phyloP scores from a whole-genome alignment of 768 basidiomycete genomes.

The Mycena chlorophos region DNA sequence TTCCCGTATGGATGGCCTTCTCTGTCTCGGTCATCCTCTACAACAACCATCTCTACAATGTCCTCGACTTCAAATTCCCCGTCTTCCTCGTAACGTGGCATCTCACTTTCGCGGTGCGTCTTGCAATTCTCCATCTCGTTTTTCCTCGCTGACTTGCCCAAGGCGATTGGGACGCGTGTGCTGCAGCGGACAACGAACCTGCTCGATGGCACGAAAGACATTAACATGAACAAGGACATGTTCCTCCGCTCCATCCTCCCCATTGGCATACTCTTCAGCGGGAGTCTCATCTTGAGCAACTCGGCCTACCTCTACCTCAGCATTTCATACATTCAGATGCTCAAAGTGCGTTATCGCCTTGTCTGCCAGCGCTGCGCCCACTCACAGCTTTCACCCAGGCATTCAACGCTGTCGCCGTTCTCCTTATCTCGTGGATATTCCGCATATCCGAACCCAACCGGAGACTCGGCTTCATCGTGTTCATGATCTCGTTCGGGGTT shows the following conservation, averaged over 20 bases:
- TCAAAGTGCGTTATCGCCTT: slow-evolving; percentile 57
- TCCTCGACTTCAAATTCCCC: slow-evolving; percentile 81
- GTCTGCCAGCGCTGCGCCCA: neutral
- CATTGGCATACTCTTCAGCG: slow-evolving; percentile 91
- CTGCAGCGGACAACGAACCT: slow-evolving; percentile 80
- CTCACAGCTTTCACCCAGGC: slow-evolving; percentile 51
- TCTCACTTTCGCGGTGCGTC: slow-evolving; percentile 21
- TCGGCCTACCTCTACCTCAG: slow-evolving; percentile 90
- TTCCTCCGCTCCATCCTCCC: slow-evolving; percentile 88
- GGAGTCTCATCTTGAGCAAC: slow-evolving; percentile 73
- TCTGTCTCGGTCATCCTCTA: slow-evolving; percentile 92
- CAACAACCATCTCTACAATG: slow-evolving; percentile 90
- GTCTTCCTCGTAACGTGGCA: slow-evolving; percentile 94
- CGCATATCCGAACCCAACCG: slow-evolving; percentile 85
- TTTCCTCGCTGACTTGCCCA: neutral
- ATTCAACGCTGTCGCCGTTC: slow-evolving; percentile 85
- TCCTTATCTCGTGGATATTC: slow-evolving; percentile 91
- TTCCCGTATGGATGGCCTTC: slow-evolving; percentile 91
- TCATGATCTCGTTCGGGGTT: slow-evolving; percentile 89
- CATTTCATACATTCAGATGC: slow-evolving; percentile 96
- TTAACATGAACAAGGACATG: slow-evolving; percentile 75
- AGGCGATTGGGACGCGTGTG: slow-evolving; percentile 84
- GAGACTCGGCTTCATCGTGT: slow-evolving; percentile 77
- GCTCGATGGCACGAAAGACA: slow-evolving; percentile 75
- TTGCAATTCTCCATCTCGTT: neutral